Base-by-base conservation (phyloP, 352 stramenopile genomes). In the Pythium plurisporium region DNA sequence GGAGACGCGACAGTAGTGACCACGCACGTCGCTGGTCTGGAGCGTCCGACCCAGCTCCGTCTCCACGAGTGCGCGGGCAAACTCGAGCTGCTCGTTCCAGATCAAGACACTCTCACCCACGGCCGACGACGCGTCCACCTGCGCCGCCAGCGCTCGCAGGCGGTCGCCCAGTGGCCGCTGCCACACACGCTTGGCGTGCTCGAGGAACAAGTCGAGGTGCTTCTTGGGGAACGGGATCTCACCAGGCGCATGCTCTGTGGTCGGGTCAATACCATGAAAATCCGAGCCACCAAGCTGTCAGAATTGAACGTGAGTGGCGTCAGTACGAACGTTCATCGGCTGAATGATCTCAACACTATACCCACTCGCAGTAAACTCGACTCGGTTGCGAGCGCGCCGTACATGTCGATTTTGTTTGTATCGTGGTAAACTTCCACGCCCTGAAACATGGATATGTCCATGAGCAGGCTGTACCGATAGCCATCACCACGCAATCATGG, bases 381-480 rank as follows among this genome's bases (percentile, higher is more conserved):
- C 64, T 94, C 84, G 25, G 69, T 81, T n/a, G 84, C 84, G 20
- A 91, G 66, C 8, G 64, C 65, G 9, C 82, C 79, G 64, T 94
- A 94, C 65, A 87, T 77, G 57, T 92, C 79, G 55, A 94, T 88
- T 62, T 91, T 94, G 52, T 66, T 73, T 11, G 64, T 76, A 49
- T 92, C 82, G 52, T 92, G 81, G 50, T 87, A 94, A 23, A 94
- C 84, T 40, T 94, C 84, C 15, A 94, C 63, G 29, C 84, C 84
- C 78, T 94, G n/a, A n/a, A n/a, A n/a, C n/a, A n/a, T n/a, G n/a
- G n/a, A n/a, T n/a, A n/a, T n/a, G n/a, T n/a, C n/a, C n/a, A n/a
- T n/a, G n/a, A n/a, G n/a, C n/a, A n/a, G n/a, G n/a, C n/a, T n/a
- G n/a, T n/a, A n/a, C n/a, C n/a, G n/a, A n/a, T n/a, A n/a, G n/a